Evolutionary conservation across 2,329 filamentous ascomycete species (phyloP), one percentile per base, ranked within the genome.

Genomic region (Hypoxylon sp.): DNA sequence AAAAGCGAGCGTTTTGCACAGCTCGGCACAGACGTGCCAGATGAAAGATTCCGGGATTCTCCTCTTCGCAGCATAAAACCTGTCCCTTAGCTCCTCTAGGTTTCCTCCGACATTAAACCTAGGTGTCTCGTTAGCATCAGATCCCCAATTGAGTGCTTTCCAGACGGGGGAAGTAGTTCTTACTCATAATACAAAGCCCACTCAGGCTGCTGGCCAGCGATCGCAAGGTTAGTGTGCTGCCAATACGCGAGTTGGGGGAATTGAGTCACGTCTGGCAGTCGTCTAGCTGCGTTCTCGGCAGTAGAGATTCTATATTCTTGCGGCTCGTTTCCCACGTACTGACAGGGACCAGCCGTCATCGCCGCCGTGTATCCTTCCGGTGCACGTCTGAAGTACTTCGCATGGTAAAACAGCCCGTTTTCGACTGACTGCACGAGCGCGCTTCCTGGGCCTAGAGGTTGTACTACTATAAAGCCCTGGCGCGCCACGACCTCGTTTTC

Each of bases 41-140:
- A 53, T 48, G 8, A 53, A 53, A 15, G 17, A 13, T n/a, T 48
- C 50, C 2, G 43, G 50, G 5, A 53, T 35, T 4, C 13, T 21
- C 3, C 7, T 2, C 7, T 7, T 2, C 2, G 4, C 3, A 5
- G 15, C 3, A 6, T 48, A 30, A 13, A 43, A 30, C 7, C n/a
- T n/a, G 0, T 23, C 7, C 29, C 32, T 37, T n/a, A 53, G 7
- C 5, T 15, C 1, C 17, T 32, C 37, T n/a, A 53, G 17, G 9
- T 19, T 20, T 9, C 50, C 50, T 15, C 50, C 50, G 15, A n/a
- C n/a, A n/a, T n/a, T n/a, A n/a, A n/a, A n/a, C n/a, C n/a, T n/a
- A n/a, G n/a, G n/a, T n/a, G n/a, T n/a, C n/a, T n/a, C n/a, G n/a
- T n/a, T n/a, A n/a, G n/a, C n/a, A n/a, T n/a, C n/a, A n/a, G n/a